Conservation (phyloP, 2,329 filamentous ascomycete species). For the Beauveria brongniartii region DNA sequence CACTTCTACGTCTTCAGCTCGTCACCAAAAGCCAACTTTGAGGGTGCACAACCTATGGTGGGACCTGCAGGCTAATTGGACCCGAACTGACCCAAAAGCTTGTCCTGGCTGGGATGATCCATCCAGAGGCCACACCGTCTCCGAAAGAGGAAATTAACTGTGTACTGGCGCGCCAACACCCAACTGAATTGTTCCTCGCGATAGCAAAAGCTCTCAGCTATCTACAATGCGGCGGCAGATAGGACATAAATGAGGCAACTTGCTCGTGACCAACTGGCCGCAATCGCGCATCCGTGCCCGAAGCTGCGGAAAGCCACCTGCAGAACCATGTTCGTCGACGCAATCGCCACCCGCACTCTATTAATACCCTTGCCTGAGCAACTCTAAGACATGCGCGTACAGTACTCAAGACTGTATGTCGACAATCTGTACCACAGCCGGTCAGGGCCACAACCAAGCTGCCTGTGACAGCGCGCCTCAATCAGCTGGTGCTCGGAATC, state of each 20-base stretch:
- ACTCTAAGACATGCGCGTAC: not conserved
- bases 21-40: not conserved
- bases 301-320: not conserved
- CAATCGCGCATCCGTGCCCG: not conserved
- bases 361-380: not conserved
- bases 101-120: not conserved
- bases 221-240: not conserved
- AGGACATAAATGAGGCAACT: not conserved
- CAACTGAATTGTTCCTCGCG: not conserved
- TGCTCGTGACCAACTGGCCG: not conserved
- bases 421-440: not conserved
- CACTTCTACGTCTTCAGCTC: not conserved
- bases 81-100: constrained; percentile 1
- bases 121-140: constrained; percentile 9
- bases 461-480: not conserved
- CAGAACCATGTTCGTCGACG: not conserved
- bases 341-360: not conserved
- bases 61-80: not conserved
- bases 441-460: not conserved
- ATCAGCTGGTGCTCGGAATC: too few species aligned
- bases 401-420: not conserved
- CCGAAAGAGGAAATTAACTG: constrained; percentile 10
- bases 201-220: not conserved
- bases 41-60: not conserved
- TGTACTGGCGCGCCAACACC: not conserved